Evolutionary conservation across 306 rosid species (phyloP).

Genomic region (Crataegus laevigata): DNA sequence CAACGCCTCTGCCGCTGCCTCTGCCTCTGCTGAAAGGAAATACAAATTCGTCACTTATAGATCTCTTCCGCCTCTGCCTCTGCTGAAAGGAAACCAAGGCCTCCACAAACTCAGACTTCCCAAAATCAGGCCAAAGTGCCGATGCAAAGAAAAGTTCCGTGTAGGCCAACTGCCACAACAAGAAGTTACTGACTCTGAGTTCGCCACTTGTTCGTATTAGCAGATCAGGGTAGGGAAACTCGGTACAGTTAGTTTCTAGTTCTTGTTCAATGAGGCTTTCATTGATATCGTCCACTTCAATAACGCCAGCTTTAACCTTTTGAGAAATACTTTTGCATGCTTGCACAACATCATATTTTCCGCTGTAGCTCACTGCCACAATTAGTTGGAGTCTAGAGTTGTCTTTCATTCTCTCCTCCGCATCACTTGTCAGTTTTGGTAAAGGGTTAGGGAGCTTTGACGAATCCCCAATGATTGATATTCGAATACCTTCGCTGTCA

Average conservation of each 20-base stretch:
- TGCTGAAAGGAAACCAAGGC: constrained; percentile 68
- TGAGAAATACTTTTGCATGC: constrained; percentile 57
- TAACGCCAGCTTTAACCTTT: constrained; percentile 42
- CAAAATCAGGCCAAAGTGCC: constrained; percentile 74
- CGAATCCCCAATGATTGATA: constrained; percentile 65
- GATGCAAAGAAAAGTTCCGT: constrained; percentile 51
- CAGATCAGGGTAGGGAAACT: constrained; percentile 65
- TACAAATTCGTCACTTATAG: not conserved
- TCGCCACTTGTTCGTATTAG: constrained; percentile 80
- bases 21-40: constrained; percentile 54
- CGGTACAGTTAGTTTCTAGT: constrained; percentile 65
- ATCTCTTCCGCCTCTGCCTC: constrained; percentile 45
- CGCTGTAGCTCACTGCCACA: constrained; percentile 66
- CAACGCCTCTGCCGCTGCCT: constrained; percentile 9
- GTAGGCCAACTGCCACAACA: constrained; percentile 81
- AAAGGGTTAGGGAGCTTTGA: constrained; percentile 45
- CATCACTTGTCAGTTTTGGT: constrained; percentile 19
- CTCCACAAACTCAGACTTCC: constrained; percentile 45
- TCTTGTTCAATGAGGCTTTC: constrained; percentile 55
- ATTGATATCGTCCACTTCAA: constrained; percentile 44
- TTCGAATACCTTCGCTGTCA: constrained; percentile 46
- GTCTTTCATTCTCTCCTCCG: constrained; percentile 42
- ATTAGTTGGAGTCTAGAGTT: constrained; percentile 48
- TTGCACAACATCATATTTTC: constrained; percentile 69
- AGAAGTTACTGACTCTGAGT: constrained; percentile 72